Base-by-base conservation (phyloP, 2,329 filamentous ascomycete genomes). In the Beauveria varroae region DNA sequence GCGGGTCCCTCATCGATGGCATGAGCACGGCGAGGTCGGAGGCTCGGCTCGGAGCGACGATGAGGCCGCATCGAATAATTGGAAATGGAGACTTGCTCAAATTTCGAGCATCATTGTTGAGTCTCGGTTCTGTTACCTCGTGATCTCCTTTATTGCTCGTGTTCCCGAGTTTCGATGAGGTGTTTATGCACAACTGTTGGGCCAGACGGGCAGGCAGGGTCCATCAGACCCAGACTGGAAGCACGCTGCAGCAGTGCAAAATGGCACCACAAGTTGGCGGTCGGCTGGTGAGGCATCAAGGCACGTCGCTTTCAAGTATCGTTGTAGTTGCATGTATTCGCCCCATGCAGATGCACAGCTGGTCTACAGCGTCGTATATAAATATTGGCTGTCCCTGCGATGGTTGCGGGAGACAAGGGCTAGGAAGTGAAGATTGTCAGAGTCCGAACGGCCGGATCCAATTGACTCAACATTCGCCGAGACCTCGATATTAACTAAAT, bases 11-110 rank as follows among this genome's bases (percentile, higher is more conserved):
- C 47, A 34, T 46, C 41, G 34, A 60, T 26, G 47, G 9, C 34
- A 46, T 26, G 24, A 50, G 28, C 20, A 28, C 14, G 46, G 59
- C 59, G 59, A 61, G 46, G 22, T 61, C 59, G 59, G 59, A 61
- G 59, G 14, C 53, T 61, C 59, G 59, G 59, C 59, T 61, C 59
- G 59, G 59, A 61, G 52, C 34, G 57, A 52, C 22, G 26, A 52
- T 40, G 47, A 52, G n/a, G 20, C 34, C 41, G n/a, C 24, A 34
- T 34, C 46, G 14, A 56, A 16, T 26, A 24, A 54, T 54, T 44
- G 53, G n/a, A 10, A 37, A 57, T 14, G 50, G 24, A 43, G 40
- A 30, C 22, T 53, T 37, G 34, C 34, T 37, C 4, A 16, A 37
- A 37, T 37, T 37, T 16, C 34, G 3, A 37, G 34, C 34, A 40